Conservation (phyloP, 441 rosid species). For the Corymbia calophylla region DNA sequence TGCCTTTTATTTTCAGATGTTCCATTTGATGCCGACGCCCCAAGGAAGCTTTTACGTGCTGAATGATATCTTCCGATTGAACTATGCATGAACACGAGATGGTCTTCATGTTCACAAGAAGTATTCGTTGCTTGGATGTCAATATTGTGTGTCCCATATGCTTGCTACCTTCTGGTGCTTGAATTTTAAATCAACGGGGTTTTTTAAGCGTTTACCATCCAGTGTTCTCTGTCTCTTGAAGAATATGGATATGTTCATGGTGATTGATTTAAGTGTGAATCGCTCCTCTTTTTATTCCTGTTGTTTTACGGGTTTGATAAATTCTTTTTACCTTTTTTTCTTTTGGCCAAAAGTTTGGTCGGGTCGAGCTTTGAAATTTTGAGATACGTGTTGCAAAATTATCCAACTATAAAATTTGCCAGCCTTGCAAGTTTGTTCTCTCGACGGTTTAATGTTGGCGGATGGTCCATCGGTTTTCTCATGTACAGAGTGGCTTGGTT, state of each 20-base stretch:
- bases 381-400: neutral
- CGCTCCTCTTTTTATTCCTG: neutral
- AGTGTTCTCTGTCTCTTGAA: neutral
- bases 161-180: neutral
- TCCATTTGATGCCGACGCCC: slow-evolving; percentile 7
- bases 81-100: neutral
- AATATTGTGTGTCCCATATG: neutral
- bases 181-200: neutral
- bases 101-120: neutral
- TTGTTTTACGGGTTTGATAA: neutral
- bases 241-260: neutral
- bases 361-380: neutral
- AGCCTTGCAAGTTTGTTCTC: neutral
- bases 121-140: neutral
- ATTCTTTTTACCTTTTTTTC: neutral
- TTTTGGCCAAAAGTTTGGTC: neutral
- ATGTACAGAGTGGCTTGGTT: neutral
- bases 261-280: neutral
- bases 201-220: neutral
- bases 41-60: slow-evolving; percentile 4
- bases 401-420: neutral
- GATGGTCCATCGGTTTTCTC: neutral
- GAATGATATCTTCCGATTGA: slow-evolving; percentile 5
- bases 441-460: neutral
- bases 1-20: neutral